Base-by-base conservation (phyloP, 2,329 filamentous ascomycete genomes). In the Xylariaceae sp. region DNA sequence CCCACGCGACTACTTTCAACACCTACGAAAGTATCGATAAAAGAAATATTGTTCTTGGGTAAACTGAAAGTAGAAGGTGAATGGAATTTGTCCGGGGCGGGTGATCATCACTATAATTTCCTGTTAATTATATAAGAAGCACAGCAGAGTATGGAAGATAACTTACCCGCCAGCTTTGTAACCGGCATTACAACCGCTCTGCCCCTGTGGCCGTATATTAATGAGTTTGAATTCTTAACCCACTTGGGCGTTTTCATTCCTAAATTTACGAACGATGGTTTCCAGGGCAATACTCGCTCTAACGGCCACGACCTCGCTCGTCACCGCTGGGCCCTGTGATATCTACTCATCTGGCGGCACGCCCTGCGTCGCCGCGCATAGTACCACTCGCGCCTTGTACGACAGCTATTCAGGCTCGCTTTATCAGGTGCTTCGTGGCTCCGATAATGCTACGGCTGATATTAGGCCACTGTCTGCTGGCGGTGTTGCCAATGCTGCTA, bases 351-450 rank as follows among this genome's bases (percentile, higher is more conserved):
- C 76, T 0, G 83, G 81, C 1, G 76, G 76, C 42, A 85, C 81
- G 1, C 81, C 83, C 16, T 87, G 84, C 61, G 72, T 86, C 10
- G 84, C 84, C 0, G 84, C 84, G 0, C 83, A 87, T 64, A 81
- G 81, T 66, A 86, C 83, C n/a, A 86, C 83, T 50, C 79, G 84
- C 5, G 81, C 83, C 15, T 67, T 87, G 4, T 86, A 85, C 69
- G 75, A 69, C 58, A 63, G 74, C 44, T 87, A 72, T 70, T 73
- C 48, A 6, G 80, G 81, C 3, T 44, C 79, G 0, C 78, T 86
- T 1, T 86, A 87, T 67, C 81, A 86, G 60, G 75, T 87, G 2
- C 74, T 74, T 46, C 82, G 84, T 39, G 77, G 70, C 44, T 85
- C 82, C 24, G 75, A 82, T 63, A 64, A 72, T 30, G 62, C 73